A percentile compares a stretch with the other conserved stretches of the same genome.
Conservation (phyloP, 495 filamentous ascomycete genomes). For the Trichoderma reesei region DNA sequence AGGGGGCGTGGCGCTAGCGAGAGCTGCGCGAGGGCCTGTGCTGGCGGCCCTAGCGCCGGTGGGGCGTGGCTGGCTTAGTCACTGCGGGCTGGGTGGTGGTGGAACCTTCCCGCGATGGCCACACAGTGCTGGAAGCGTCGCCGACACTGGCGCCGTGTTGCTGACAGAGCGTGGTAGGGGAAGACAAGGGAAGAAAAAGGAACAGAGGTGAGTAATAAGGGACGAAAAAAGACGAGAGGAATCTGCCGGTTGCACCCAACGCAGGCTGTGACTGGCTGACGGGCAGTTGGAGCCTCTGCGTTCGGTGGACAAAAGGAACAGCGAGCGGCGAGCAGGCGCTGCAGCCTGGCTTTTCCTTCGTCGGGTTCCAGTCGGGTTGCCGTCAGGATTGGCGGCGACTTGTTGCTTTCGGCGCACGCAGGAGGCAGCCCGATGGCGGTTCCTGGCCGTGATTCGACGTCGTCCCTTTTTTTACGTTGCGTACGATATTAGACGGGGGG, state of each 20-base stretch:
- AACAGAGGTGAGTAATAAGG: too few species aligned
- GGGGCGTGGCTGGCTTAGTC: not conserved
- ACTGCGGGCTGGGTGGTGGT: not conserved
- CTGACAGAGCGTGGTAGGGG: too few species aligned
- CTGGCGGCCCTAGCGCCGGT: too few species aligned
- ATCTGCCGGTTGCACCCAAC: not conserved
- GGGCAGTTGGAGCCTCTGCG: too few species aligned
- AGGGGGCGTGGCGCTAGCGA: not conserved
- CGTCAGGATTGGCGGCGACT: too few species aligned
- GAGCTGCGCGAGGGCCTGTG: too few species aligned
- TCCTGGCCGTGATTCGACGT: not conserved
- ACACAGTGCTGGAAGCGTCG: conserved; percentile 8
- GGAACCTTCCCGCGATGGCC: not conserved
- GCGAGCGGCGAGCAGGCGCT: not conserved
- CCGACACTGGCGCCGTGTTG: not conserved
- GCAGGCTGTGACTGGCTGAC: not conserved
- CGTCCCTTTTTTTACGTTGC: not conserved
- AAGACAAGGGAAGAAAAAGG: too few species aligned
- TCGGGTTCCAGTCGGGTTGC: too few species aligned
- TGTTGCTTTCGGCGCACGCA: not conserved
- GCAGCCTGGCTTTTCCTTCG: too few species aligned
- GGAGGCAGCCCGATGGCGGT: not conserved
- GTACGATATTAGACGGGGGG: not conserved
- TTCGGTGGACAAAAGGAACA: too few species aligned
- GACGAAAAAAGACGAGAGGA: too few species aligned